These are phyloP conservation scores for Annona squamosa DNA, from an alignment of 164 flowering plant genomes.

Conservation along the genomic window DNA sequence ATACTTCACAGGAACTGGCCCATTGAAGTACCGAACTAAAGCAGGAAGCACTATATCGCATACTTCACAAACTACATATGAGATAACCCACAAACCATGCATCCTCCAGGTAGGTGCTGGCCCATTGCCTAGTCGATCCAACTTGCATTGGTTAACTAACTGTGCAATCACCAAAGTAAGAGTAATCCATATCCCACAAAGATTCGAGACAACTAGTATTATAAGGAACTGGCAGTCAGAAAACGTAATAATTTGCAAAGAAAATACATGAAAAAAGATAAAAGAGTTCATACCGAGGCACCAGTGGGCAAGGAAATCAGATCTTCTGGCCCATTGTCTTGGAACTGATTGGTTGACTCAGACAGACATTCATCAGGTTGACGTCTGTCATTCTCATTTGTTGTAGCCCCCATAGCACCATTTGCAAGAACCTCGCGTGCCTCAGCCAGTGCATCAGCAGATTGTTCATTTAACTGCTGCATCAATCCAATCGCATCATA, in stretches of 20 bases:
- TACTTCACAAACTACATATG: neutral
- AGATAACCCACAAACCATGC: neutral
- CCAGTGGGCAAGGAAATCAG: constrained; percentile 23
- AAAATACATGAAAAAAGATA: neutral
- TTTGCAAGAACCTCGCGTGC: constrained; percentile 73
- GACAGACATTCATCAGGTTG: constrained; percentile 10
- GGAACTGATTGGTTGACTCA: constrained; percentile 19
- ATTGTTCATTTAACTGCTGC: constrained; percentile 77
- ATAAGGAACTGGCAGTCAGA: neutral
- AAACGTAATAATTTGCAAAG: neutral
- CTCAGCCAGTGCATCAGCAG: constrained; percentile 61
- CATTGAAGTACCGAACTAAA: neutral
- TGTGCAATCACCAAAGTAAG: neutral
- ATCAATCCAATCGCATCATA: constrained; percentile 81
- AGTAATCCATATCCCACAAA: neutral
- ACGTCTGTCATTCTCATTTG: constrained; percentile 20
- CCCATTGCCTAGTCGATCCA: neutral
- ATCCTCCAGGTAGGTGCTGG: neutral
- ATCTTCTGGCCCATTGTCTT: constrained; percentile 19
- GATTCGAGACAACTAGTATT: neutral
- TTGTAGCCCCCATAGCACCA: constrained; percentile 40
- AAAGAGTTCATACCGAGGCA: constrained; percentile 37
- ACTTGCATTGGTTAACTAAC: neutral
- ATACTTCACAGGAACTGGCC: neutral
- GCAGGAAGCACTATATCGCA: neutral